These are phyloP conservation scores for Capsicum chinense DNA, from an alignment of 257 asterid species.

Conservation along the genomic window DNA sequence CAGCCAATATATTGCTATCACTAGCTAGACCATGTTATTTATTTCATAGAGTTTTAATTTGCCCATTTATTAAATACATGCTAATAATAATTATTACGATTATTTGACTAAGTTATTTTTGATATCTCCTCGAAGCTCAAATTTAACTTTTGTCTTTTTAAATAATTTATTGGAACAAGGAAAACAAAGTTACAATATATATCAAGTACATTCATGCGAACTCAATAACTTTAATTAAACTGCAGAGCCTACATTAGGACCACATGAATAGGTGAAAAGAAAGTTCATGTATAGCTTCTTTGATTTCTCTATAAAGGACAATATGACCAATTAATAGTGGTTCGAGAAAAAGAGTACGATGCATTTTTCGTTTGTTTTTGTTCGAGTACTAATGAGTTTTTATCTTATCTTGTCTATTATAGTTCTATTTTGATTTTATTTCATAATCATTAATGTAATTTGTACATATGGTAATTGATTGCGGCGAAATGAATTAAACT, in stretches of 20 bases:
- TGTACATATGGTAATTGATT: not conserved
- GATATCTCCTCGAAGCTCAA: not conserved
- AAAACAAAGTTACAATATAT: not conserved
- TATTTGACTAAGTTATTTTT: not conserved
- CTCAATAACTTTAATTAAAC: not conserved
- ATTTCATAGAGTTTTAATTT: not conserved
- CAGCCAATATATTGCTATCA: not conserved
- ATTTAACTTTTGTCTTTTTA: not conserved
- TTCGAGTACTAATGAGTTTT: not conserved
- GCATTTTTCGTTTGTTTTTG: not conserved
- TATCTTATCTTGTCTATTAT: not conserved
- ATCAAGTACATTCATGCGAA: not conserved
- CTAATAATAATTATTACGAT: not conserved
- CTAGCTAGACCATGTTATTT: not conserved
- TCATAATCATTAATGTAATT: not conserved
- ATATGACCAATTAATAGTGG: not conserved
- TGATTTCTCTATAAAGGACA: not conserved
- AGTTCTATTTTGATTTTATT: not conserved
- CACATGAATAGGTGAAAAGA: not conserved
- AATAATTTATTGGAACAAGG: not conserved
- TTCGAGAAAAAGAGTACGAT: not conserved
- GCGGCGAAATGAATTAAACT: not conserved
- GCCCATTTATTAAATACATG: not conserved
- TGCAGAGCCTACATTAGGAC: not conserved
- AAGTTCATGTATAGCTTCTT: not conserved